Conservation (phyloP, 2,329 filamentous ascomycete genomes). For the Hortaea werneckii region DNA sequence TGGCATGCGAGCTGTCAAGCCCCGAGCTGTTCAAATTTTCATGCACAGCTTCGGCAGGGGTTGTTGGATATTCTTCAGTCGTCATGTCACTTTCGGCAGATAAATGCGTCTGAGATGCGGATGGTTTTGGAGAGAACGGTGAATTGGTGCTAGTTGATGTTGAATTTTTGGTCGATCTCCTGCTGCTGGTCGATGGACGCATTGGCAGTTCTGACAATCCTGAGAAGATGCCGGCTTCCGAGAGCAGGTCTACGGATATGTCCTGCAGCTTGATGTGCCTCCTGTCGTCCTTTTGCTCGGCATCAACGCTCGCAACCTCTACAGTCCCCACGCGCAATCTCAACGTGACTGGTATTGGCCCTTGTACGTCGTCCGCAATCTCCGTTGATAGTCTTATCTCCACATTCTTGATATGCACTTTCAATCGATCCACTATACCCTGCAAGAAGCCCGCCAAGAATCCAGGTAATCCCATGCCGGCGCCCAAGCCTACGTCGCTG, state of each 20-base stretch:
- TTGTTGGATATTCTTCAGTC: neutral
- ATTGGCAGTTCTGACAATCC: slow-evolving; percentile 12
- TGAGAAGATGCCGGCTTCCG: slow-evolving; percentile 12
- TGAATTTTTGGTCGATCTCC: slow-evolving; percentile 5
- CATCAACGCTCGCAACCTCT: slow-evolving; percentile 52
- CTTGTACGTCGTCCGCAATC: slow-evolving; percentile 23
- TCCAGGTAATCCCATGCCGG: slow-evolving; percentile 55
- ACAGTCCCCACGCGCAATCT: slow-evolving; percentile 56
- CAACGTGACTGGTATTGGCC: slow-evolving; percentile 43
- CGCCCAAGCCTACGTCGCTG: slow-evolving; percentile 55
- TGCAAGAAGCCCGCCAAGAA: slow-evolving; percentile 65
- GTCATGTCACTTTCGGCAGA: neutral
- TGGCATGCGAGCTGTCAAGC: neutral
- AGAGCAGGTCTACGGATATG: slow-evolving; percentile 19
- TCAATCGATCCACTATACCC: slow-evolving; percentile 61
- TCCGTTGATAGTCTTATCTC: slow-evolving; percentile 55
- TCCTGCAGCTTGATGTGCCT: slow-evolving; percentile 13
- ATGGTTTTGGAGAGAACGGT: neutral
- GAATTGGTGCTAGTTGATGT: neutral
- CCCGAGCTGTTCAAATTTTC: neutral
- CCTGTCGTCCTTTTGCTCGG: neutral
- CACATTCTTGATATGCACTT: slow-evolving; percentile 56
- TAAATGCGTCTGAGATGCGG: neutral
- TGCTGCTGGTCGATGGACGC: slow-evolving; percentile 5
- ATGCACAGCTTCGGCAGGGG: neutral